Evolutionary conservation across 768 basidiomycete species (phyloP).

Genomic region (Holtermannia corniformis): DNA sequence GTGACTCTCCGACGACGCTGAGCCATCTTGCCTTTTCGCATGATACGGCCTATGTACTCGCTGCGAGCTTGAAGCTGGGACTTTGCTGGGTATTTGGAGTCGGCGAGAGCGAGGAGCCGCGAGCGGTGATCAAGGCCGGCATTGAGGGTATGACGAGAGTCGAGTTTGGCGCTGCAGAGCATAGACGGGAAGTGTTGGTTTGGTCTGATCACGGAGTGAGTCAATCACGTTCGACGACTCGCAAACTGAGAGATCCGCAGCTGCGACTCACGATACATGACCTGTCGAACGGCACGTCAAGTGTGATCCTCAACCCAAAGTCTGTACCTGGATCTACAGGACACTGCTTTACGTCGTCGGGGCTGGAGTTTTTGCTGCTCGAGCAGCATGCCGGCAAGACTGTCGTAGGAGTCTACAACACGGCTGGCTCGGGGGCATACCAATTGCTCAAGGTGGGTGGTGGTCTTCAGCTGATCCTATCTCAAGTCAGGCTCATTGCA

Average conservation of each 20-base stretch:
- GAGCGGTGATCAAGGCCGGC: slow-evolving; percentile 47
- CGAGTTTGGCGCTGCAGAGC: slow-evolving; percentile 40
- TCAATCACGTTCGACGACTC: slow-evolving; percentile 12
- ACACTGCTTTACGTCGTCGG: neutral
- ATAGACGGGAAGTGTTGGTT: slow-evolving; percentile 66
- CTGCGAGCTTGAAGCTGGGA: slow-evolving; percentile 62
- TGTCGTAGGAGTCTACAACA: slow-evolving; percentile 73
- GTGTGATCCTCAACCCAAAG: slow-evolving; percentile 75
- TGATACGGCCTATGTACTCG: slow-evolving; percentile 78
- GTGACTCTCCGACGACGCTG: slow-evolving; percentile 51
- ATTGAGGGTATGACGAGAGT: slow-evolving; percentile 49
- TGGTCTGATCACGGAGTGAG: slow-evolving; percentile 92
- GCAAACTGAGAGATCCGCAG: slow-evolving; percentile 43
- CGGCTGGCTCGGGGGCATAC: slow-evolving; percentile 4
- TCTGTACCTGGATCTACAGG: slow-evolving; percentile 63
- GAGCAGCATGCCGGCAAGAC: slow-evolving; percentile 88
- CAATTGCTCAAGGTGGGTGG: slow-evolving; percentile 27
- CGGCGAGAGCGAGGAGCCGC: slow-evolving; percentile 48
- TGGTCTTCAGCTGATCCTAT: neutral
- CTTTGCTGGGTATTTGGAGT: slow-evolving; percentile 69
- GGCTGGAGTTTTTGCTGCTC: neutral
- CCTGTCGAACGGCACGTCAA: slow-evolving; percentile 60
- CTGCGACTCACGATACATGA: slow-evolving; percentile 82
- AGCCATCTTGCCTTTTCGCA: slow-evolving; percentile 76
- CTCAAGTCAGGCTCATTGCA: neutral